Conservation (phyloP, 768 basidiomycete species). For the Clitopilus passeckerianus region DNA sequence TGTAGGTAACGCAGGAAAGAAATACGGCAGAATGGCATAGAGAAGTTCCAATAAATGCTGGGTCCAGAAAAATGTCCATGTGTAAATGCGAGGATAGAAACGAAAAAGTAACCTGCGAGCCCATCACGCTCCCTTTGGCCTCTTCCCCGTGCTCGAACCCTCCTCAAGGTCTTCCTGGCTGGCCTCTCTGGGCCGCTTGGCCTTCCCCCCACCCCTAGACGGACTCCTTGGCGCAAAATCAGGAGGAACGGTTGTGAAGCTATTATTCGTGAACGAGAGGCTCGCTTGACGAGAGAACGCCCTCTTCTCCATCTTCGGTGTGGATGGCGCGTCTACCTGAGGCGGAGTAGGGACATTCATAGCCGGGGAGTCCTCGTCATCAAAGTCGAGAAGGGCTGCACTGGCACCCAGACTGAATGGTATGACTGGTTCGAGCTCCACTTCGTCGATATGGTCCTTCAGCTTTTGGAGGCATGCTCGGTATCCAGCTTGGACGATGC, state of each 20-base stretch:
- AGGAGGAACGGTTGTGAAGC: slow-evolving; percentile 39
- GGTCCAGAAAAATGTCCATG: not conserved
- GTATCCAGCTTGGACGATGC: slow-evolving; percentile 67
- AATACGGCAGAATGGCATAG: too few relatives aligned
- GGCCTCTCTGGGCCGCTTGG: slow-evolving; percentile 1
- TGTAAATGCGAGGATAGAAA: not conserved
- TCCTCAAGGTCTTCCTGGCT: slow-evolving; percentile 1
- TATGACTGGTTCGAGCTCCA: not conserved
- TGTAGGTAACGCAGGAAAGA: not conserved
- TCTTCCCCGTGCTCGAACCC: not conserved
- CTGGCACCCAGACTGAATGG: not conserved
- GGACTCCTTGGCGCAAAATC: slow-evolving; percentile 25
- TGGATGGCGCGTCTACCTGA: not conserved
- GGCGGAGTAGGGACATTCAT: not conserved
- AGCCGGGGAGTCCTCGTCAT: not conserved
- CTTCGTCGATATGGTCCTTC: not conserved
- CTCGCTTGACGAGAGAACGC: not conserved
- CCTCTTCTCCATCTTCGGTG: not conserved
- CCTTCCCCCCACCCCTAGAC: slow-evolving; percentile 8
- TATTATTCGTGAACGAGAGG: slow-evolving; percentile 22
- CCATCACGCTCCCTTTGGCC: not conserved
- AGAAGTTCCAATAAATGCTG: not conserved
- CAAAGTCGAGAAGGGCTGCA: not conserved
- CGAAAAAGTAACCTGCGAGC: not conserved
- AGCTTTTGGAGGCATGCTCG: slow-evolving; percentile 29